phyloP scores from a whole-genome alignment of 208 protist species.

The Crithidia mellificae region DNA sequence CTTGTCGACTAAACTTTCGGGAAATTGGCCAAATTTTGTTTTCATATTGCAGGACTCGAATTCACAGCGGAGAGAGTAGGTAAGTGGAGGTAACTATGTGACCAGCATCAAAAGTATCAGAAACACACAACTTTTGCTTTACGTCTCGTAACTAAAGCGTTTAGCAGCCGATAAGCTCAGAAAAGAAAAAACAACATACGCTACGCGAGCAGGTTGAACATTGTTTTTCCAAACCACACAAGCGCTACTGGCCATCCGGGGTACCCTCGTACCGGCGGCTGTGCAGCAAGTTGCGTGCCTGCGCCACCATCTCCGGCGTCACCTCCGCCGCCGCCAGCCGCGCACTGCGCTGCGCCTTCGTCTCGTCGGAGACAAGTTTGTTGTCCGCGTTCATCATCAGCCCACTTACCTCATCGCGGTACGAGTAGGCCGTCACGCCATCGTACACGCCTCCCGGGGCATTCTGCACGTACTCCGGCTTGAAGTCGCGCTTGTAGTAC shows the following conservation, averaged over 20 bases:
- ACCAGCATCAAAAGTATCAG: no score
- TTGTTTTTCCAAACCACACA: no score
- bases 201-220: background rate
- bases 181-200: no score
- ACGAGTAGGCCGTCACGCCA: constrained; percentile 63
- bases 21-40: no score
- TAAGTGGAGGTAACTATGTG: no score
- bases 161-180: no score
- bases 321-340: constrained; percentile 47
- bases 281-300: constrained; percentile 53
- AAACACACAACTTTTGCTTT: no score
- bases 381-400: constrained; percentile 74
- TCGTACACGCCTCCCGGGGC: constrained; percentile 74
- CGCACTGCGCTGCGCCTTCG: constrained; percentile 38
- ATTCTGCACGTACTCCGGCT: constrained; percentile 62
- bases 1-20: no score
- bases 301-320: constrained; percentile 68
- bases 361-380: constrained; percentile 45
- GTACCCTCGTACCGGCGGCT: constrained; percentile 50
- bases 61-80: no score
- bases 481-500: constrained; percentile 77
- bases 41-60: no score
- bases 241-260: background rate
- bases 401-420: constrained; percentile 63
- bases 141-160: no score